Evolutionary conservation across 2,329 filamentous ascomycete genomes (phyloP).

Genomic region (Ramichloridium luteum): DNA sequence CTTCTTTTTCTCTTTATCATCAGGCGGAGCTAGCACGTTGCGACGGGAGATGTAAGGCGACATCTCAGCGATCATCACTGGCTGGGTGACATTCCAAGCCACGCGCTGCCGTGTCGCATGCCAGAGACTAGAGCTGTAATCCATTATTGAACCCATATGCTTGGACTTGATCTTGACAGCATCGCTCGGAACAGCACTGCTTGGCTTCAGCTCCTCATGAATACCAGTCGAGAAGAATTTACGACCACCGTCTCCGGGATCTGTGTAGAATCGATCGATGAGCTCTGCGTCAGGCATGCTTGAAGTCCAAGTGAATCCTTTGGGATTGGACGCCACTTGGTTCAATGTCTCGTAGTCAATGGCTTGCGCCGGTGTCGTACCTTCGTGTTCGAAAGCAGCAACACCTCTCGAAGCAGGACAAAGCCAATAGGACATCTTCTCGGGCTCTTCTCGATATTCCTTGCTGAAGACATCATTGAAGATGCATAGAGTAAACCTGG

Average conservation of each 20-base stretch:
- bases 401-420: conserved; percentile 41
- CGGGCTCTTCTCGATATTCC: conserved; percentile 50
- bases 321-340: conserved; percentile 27
- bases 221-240: conserved; percentile 42
- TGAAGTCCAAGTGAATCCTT: conserved; percentile 33
- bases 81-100: conserved; percentile 57
- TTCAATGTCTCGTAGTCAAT: conserved; percentile 53
- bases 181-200: conserved; percentile 51
- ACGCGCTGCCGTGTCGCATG: conserved; percentile 42
- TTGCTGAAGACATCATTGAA: conserved; percentile 89
- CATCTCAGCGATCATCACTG: conserved; percentile 65
- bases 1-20: conserved; percentile 40
- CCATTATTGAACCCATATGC: conserved; percentile 48
- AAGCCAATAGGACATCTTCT: conserved; percentile 71
- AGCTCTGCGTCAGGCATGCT: conserved; percentile 31
- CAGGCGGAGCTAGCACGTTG: conserved; percentile 64
- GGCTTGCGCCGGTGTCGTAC: conserved; percentile 14
- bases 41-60: conserved; percentile 54
- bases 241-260: conserved; percentile 44
- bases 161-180: conserved; percentile 29
- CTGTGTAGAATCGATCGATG: conserved; percentile 41
- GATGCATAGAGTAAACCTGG: conserved; percentile 58
- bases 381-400: not conserved
- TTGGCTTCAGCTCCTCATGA: conserved; percentile 44
- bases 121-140: conserved; percentile 72